Conservation (phyloP, 345 rosid species). For the Conringia planisiliqua region DNA sequence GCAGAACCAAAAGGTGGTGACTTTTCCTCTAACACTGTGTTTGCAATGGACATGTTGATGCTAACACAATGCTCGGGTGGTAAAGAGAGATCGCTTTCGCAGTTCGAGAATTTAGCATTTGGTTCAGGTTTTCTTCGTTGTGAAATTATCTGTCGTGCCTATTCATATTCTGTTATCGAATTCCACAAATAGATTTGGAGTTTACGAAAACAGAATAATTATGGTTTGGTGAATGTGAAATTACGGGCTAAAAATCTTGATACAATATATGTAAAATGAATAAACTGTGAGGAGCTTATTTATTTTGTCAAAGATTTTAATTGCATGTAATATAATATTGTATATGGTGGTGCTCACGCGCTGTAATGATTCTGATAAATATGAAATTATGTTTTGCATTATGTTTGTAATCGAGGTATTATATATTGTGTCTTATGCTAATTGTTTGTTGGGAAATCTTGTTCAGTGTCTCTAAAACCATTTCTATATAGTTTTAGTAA, state of each 20-base stretch:
- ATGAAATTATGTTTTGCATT: neutral
- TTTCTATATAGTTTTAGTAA: no score
- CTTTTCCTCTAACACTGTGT: conserved; percentile 28
- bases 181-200: conserved; percentile 8
- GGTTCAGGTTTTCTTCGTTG: conserved; percentile 38
- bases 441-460: neutral
- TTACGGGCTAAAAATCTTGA: neutral
- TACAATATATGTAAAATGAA: neutral
- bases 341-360: neutral
- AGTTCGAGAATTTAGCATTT: conserved; percentile 38
- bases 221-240: neutral
- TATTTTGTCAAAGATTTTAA: neutral
- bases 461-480: neutral
- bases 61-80: conserved; percentile 38
- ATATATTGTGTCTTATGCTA: neutral
- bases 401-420: neutral
- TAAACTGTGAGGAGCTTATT: neutral
- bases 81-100: conserved; percentile 41
- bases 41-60: conserved; percentile 41
- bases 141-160: neutral
- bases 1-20: conserved; percentile 15
- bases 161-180: conserved; percentile 18
- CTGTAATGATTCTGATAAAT: neutral
- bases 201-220: neutral
- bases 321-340: neutral